Evolutionary conservation across 768 basidiomycete genomes (phyloP).

Genomic region (Mycena vulgaris): DNA sequence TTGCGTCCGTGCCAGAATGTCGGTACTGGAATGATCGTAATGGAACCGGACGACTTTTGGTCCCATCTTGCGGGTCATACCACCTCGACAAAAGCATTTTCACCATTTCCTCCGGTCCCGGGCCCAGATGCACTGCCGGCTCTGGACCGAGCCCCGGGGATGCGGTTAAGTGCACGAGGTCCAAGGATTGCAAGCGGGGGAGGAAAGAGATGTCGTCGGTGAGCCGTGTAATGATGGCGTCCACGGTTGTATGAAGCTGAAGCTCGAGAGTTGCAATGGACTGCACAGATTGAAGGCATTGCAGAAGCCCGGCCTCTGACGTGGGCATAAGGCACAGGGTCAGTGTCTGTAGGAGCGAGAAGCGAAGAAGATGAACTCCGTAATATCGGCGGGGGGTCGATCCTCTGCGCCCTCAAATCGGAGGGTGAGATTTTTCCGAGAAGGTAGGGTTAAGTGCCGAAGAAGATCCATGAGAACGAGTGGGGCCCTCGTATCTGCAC

Average conservation of each 20-base stretch:
- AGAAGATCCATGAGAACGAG: slow-evolving; percentile 7
- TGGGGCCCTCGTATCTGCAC: neutral
- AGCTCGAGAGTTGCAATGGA: slow-evolving; percentile 17
- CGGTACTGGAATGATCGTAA: slow-evolving; percentile 8
- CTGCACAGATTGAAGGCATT: slow-evolving; percentile 8
- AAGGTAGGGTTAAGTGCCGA: slow-evolving; percentile 9
- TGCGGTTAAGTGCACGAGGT: neutral
- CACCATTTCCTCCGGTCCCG: neutral
- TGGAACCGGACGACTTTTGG: neutral
- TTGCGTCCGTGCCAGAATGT: neutral
- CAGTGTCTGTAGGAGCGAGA: slow-evolving; percentile 17
- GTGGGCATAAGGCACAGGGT: slow-evolving; percentile 9
- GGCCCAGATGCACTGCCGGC: too few species aligned
- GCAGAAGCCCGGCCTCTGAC: neutral
- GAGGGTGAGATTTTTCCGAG: neutral
- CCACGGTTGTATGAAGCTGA: slow-evolving; percentile 5
- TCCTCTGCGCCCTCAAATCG: neutral
- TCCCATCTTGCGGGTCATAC: neutral
- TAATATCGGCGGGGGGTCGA: neutral
- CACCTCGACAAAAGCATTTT: slow-evolving; percentile 14
- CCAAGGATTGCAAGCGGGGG: slow-evolving; percentile 12
- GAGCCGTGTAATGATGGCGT: neutral
- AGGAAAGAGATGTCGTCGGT: slow-evolving; percentile 2
- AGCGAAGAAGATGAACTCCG: neutral
- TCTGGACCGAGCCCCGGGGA: too few species aligned